Conservation (phyloP, 2,329 filamentous ascomycete genomes). For the Penicillium sp. region DNA sequence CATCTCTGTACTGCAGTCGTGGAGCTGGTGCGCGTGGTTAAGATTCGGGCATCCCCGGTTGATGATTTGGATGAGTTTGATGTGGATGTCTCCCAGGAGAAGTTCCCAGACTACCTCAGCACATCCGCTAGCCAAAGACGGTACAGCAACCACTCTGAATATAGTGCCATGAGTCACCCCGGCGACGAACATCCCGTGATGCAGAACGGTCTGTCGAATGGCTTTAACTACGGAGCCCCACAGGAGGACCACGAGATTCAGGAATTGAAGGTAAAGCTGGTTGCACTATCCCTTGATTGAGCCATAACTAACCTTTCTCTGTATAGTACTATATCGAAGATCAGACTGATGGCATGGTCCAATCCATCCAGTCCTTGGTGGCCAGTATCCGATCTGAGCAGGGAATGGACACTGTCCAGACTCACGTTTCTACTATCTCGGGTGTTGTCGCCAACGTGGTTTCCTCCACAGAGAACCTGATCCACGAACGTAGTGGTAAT, state of each 20-base stretch:
- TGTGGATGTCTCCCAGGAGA: slow-evolving; percentile 56
- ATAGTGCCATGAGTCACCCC: slow-evolving; percentile 68
- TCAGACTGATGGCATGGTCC: slow-evolving; percentile 71
- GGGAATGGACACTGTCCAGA: slow-evolving; percentile 59
- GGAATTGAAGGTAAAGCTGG: slow-evolving; percentile 54
- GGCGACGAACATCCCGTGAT: slow-evolving; percentile 23
- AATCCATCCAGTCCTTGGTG: slow-evolving; percentile 77
- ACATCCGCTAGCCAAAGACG: slow-evolving; percentile 48
- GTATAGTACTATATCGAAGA: slow-evolving; percentile 70
- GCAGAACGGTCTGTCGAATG: slow-evolving; percentile 30
- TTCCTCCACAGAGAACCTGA: slow-evolving; percentile 57
- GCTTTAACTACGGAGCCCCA: slow-evolving; percentile 40
- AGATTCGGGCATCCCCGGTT: slow-evolving; percentile 70
- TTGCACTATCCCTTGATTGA: slow-evolving; percentile 3
- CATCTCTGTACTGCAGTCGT: slow-evolving; percentile 82
- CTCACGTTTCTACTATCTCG: slow-evolving; percentile 66
- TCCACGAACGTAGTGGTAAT: slow-evolving; percentile 45
- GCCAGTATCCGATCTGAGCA: slow-evolving; percentile 63
- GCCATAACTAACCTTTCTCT: slow-evolving; percentile 17
- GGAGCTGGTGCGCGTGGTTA: slow-evolving; percentile 75
- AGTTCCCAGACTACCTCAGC: slow-evolving; percentile 63
- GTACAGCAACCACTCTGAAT: slow-evolving; percentile 64
- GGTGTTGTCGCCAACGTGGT: slow-evolving; percentile 66
- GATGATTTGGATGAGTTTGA: slow-evolving; percentile 75
- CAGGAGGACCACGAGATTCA: slow-evolving; percentile 49